phyloP scores from a whole-genome alignment of 371 early-diverging fungal genomes.

The Mucor piriformis region DNA sequence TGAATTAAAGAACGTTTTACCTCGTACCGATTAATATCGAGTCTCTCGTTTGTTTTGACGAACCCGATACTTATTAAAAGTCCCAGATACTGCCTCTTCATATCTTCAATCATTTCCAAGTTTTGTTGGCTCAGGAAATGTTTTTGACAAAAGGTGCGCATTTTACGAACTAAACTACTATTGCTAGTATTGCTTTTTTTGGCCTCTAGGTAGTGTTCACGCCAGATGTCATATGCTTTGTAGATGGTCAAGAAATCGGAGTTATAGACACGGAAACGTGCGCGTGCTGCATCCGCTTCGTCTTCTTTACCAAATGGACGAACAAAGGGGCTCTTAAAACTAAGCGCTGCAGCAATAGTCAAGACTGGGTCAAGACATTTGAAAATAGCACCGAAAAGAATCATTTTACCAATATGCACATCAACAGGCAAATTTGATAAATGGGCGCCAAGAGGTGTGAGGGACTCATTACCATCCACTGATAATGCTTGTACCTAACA shows the following conservation, averaged over 20 bases:
- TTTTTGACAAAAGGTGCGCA: constrained; percentile 56
- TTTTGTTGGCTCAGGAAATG: constrained; percentile 64
- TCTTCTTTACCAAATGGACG: constrained; percentile 75
- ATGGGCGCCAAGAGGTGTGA: constrained; percentile 91
- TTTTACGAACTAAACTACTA: constrained; percentile 37
- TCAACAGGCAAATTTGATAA: constrained; percentile 87
- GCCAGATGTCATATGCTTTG: constrained; percentile 78
- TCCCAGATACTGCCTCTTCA: constrained; percentile 79
- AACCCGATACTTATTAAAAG: constrained; percentile 78
- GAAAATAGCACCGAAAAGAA: constrained; percentile 82
- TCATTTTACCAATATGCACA: constrained; percentile 86
- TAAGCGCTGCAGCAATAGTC: constrained; percentile 80
- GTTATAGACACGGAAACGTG: constrained; percentile 48
- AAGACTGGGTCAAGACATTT: constrained; percentile 81
- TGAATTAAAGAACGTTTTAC: constrained; percentile 19
- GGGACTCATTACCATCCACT: constrained; percentile 45
- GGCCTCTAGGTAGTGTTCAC: constrained; percentile 37
- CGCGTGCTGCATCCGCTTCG: constrained; percentile 59
- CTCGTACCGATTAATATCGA: constrained; percentile 23
- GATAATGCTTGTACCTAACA: constrained; percentile 51
- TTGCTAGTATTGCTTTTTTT: constrained; percentile 5
- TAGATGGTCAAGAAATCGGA: constrained; percentile 83
- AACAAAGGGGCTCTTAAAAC: constrained; percentile 72
- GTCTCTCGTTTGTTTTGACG: constrained; percentile 44
- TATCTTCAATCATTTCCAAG: constrained; percentile 75